Base-by-base conservation (phyloP, 768 basidiomycete genomes). In the Dentipellis sp. region DNA sequence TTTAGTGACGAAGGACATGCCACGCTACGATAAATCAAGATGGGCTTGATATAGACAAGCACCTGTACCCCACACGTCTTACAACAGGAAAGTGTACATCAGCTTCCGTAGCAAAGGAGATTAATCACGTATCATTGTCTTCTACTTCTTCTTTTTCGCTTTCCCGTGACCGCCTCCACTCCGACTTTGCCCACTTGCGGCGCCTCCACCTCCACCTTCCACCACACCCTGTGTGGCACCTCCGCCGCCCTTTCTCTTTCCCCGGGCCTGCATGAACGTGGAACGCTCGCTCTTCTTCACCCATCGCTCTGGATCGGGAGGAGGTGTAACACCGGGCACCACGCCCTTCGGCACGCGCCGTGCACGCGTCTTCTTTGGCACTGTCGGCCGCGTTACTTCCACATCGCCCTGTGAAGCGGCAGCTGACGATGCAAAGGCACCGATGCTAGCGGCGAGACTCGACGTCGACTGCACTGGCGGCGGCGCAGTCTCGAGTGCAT, bases 261-360 rank as follows among this genome's bases (percentile, higher is more conserved):
- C 80, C 42, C 77, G 76, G 53, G 75, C 73, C 16, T 74, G 74
- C 38, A 64, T 65, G 66, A 79, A 81, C 23, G 75, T 79, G 12
- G 85, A 78, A 50, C 88, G 75, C 67, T 91, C 88, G 53, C 81
- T 86, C 74, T 90, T 92, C 80, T 92, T 92, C 58, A 92, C 67
- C 90, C 90, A 92, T 59, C 90, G 74, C 68, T 92, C 90, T 22
- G 90, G 88, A 71, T 92, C 90, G 35, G 91, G 90, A 16, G 82
- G 77, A 29, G 89, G 88, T 4, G 89, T 90, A 11, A 88, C 82
- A 17, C 90, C 89, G 16, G 83, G 86, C 22, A 83, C 69, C 19
- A 91, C 84, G n/a, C 86, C 84, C 54, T 79, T 75, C 12, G 90
- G 89, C 16, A 91, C 76, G 65, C 88, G 83, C 59, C 80, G 79